Evolutionary conservation across 108 stramenopile species (phyloP).

Genomic region (Discostella pseudostelligera): DNA sequence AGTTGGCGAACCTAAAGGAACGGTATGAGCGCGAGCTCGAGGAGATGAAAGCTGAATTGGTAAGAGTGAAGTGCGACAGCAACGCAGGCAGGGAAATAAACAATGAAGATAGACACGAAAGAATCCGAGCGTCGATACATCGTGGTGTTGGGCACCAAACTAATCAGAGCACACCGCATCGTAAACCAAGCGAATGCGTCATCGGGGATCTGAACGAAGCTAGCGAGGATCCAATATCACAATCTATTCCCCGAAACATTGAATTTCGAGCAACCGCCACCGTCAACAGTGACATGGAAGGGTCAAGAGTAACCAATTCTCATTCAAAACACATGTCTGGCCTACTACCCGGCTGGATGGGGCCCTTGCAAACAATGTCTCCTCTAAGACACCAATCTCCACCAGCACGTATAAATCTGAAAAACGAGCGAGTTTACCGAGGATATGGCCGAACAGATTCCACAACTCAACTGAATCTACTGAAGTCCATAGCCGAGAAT

Average conservation of each 20-base stretch:
- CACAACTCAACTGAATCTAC: conserved; percentile 4
- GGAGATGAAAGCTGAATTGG: conserved; percentile 5
- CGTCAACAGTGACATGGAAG: conserved; percentile 6
- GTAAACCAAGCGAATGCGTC: not conserved
- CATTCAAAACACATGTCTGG: not conserved
- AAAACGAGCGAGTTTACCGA: too few relatives aligned
- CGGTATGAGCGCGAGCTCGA: conserved; percentile 14
- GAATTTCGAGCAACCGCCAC: conserved; percentile 1
- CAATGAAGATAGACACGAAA: not conserved
- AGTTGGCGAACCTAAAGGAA: conserved; percentile 17
- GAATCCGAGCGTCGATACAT: not conserved
- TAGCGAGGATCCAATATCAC: conserved; percentile 5
- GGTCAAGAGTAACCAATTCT: not conserved
- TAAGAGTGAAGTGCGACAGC: not conserved
- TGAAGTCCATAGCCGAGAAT: conserved; percentile 2
- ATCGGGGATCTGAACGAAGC: not conserved
- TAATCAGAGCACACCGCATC: not conserved
- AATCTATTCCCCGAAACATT: conserved; percentile 13
- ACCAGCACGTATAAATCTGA: not conserved
- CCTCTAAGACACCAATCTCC: not conserved
- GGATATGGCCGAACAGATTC: not conserved
- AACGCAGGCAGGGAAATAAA: not conserved
- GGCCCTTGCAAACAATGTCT: not conserved
- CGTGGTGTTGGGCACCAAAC: not conserved
- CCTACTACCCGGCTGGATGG: not conserved